phyloP scores from a whole-genome alignment of 371 early-diverging fungal genomes.

The Haplosporangium sp. region DNA sequence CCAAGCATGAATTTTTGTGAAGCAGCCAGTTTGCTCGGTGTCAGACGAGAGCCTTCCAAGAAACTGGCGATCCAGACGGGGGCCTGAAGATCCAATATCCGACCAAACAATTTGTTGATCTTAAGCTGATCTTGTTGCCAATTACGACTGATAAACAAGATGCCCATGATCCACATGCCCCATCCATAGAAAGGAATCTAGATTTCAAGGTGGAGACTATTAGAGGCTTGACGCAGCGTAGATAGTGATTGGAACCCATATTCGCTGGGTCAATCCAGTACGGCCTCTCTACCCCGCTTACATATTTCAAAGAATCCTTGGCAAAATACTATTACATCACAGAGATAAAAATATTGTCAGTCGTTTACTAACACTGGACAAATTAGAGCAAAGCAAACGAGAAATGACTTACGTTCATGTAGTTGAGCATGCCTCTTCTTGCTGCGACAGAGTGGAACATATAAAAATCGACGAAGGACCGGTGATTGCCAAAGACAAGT shows the following conservation, averaged over 20 bases:
- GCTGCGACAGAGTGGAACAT: constrained; percentile 73
- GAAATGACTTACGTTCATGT: constrained; percentile 65
- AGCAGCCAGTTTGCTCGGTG: constrained; percentile 67
- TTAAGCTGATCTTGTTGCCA: constrained; percentile 73
- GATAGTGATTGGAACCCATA: too few relatives aligned
- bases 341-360: not conserved
- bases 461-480: constrained; percentile 74
- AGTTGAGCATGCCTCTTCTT: constrained; percentile 69
- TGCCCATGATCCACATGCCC: constrained; percentile 71
- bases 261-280: too few relatives aligned
- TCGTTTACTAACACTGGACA: too few relatives aligned
- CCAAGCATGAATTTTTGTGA: constrained; percentile 70
- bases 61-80: constrained; percentile 83
- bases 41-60: constrained; percentile 79
- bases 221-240: not conserved
- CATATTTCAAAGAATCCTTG: constrained; percentile 79
- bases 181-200: constrained; percentile 56
- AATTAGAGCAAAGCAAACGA: too few relatives aligned
- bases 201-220: too few relatives aligned
- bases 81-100: constrained; percentile 65
- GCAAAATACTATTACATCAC: constrained; percentile 71
- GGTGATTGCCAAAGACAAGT: constrained; percentile 73
- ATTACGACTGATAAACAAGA: constrained; percentile 75
- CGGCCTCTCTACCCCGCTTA: constrained; percentile 35
- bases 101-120: constrained; percentile 68